Percentiles rank a stretch among this genome's conserved stretches.
Evolutionary conservation across 306 rosid species (phyloP).

Genomic region (Alnus glutinosa): DNA sequence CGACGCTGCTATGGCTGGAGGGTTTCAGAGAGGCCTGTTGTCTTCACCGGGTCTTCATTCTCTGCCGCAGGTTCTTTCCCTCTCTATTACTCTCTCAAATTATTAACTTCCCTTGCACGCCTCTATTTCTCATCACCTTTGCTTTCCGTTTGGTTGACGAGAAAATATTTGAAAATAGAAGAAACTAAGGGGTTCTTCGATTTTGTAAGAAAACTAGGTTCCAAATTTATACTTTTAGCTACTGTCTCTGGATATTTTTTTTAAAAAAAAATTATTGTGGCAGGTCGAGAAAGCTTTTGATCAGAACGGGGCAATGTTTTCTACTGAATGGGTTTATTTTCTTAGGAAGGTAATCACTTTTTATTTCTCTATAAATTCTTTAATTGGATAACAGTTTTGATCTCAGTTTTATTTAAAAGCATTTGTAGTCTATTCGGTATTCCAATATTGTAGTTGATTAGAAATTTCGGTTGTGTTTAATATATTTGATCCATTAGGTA

Average conservation of each 20-base stretch:
- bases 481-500: not conserved
- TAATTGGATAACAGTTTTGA: not conserved
- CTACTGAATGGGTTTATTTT: conserved; percentile 84
- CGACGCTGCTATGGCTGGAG: conserved; percentile 54
- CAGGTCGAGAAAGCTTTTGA: conserved; percentile 62
- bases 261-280: not conserved
- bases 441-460: not conserved
- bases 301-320: conserved; percentile 90
- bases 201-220: not conserved
- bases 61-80: conserved; percentile 52
- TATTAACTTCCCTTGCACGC: not conserved
- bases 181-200: not conserved
- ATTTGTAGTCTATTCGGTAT: not conserved
- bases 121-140: conserved; percentile 1
- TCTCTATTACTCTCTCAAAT: not conserved
- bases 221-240: not conserved
- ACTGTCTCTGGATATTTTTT: not conserved
- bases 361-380: not conserved
- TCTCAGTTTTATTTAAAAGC: not conserved
- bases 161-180: conserved; percentile 7
- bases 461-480: not conserved
- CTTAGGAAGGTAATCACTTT: conserved; percentile 70
- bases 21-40: conserved; percentile 84
- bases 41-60: conserved; percentile 79
- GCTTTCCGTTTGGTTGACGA: conserved; percentile 21